These are phyloP conservation scores for Pythium guiyangense DNA, from an alignment of 352 stramenopile genomes.

Conservation along the genomic window DNA sequence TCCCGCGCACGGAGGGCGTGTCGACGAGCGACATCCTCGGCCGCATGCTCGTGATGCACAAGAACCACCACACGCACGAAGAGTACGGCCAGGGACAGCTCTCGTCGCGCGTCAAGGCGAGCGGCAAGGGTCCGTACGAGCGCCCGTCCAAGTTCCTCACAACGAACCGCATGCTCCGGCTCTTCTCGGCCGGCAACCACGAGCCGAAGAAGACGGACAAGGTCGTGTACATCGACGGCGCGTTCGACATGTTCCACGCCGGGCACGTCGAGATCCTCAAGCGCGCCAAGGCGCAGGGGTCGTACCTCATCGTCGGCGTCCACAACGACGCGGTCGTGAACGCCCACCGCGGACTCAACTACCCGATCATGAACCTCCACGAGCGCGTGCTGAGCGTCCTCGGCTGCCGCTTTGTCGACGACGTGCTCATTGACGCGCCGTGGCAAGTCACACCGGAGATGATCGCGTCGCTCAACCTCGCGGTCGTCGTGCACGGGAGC, in stretches of 20 bases:
- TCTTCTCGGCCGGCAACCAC: constrained; percentile 88
- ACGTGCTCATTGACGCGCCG: constrained; percentile 98
- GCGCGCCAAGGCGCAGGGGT: constrained; percentile 87
- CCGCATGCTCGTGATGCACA: constrained; percentile 96
- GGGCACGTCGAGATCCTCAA: constrained; percentile 97
- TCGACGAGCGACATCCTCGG: constrained; percentile 99
- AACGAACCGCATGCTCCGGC: constrained; percentile 92
- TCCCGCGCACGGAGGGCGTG: constrained; percentile 95
- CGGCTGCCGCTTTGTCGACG: constrained; percentile 95
- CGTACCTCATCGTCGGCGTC: constrained; percentile 96
- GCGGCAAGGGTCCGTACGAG: constrained; percentile 42
- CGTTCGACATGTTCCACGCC: constrained; percentile 99
- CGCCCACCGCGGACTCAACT: constrained; percentile 86
- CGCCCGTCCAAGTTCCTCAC: constrained; percentile 94
- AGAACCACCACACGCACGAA: constrained; percentile 89
- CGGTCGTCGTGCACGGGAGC: constrained; percentile 82
- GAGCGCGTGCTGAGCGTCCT: constrained; percentile 96
- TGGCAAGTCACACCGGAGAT: constrained; percentile 95
- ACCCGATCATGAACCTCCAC: constrained; percentile 98
- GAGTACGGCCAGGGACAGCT: constrained; percentile 75
- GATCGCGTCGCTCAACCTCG: constrained; percentile 90
- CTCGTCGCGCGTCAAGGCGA: constrained; percentile 61
- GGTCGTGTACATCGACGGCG: constrained; percentile 98
- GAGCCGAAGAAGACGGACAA: constrained; percentile 86
- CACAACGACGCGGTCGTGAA: constrained; percentile 94